These are phyloP conservation scores for Salvia splendens DNA, from an alignment of 257 asterid genomes.

Conservation along the genomic window DNA sequence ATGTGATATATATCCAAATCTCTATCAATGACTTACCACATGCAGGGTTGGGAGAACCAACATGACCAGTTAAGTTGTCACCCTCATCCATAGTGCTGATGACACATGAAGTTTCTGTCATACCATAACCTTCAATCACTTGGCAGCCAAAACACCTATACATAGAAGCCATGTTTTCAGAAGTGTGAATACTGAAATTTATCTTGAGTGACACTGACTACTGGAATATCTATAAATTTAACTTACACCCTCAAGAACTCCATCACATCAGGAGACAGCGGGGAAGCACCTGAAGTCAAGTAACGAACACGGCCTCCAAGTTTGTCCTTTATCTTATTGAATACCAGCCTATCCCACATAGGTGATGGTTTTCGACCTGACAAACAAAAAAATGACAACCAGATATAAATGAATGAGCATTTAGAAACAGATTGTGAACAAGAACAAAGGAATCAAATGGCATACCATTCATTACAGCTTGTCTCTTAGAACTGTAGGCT, in stretches of 20 bases:
- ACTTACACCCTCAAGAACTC: slow-evolving; percentile 96
- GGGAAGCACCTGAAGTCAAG: slow-evolving; percentile 97
- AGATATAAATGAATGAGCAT: slow-evolving; percentile 1
- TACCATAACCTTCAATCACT: slow-evolving; percentile 91
- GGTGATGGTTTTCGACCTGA: slow-evolving; percentile 91
- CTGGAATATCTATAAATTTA: slow-evolving; percentile 9
- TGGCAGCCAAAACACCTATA: slow-evolving; percentile 87
- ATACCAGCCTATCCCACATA: slow-evolving; percentile 93
- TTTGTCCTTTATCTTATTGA: slow-evolving; percentile 87
- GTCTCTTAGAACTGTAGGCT: slow-evolving; percentile 89
- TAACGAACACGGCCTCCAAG: slow-evolving; percentile 94
- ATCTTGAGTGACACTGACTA: slow-evolving; percentile 5
- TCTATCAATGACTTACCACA: slow-evolving; percentile 64
- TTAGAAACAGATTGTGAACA: slow-evolving; percentile 12
- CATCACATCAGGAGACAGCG: slow-evolving; percentile 94
- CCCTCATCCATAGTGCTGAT: slow-evolving; percentile 77
- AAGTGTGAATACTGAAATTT: slow-evolving; percentile 25
- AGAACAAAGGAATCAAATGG: not conserved
- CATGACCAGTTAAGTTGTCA: slow-evolving; percentile 78
- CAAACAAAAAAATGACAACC: slow-evolving; percentile 1
- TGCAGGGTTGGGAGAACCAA: slow-evolving; percentile 92
- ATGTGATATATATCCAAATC: not conserved
- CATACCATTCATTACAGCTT: slow-evolving; percentile 81
- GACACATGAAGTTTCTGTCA: slow-evolving; percentile 97
- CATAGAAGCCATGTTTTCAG: slow-evolving; percentile 27